Base-by-base conservation (phyloP, 208 protist species). In the Trypanosoma avium region DNA sequence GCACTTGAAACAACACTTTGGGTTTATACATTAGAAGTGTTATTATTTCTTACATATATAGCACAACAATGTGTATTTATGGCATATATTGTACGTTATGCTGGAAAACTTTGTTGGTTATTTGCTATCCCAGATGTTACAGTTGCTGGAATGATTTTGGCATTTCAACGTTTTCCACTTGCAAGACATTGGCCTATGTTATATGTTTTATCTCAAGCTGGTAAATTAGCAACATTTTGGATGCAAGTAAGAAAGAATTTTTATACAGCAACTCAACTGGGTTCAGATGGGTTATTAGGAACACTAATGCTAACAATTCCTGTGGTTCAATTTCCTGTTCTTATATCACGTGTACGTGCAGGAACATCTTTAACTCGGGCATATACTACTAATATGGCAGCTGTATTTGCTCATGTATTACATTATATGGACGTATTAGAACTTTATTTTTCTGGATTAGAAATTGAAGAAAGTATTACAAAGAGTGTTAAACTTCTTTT, bases 311-410 rank as follows among this genome's bases (percentile, higher is more conserved):
- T 71, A 7, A 61, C 54, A 8, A 56, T 71, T 9, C 42, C 43
- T 4, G 19, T 71, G n/a, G 38, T 64, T 4, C 65, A 71, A 35
- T 54, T 71, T 52, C 65, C 65, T 19, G 65, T 71, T 4, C 49
- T 71, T 17, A 43, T 61, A 12, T 61, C 65, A 21, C 40, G 65
- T 19, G 17, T 71, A 8, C 53, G 48, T 42, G 40, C 33, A 15
- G 65, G 65, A 19, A 50, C 49, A 40, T 42, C 49, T 9, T 38
- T 71, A 22, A 61, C 54, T 35, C 26, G 47, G 50, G 65, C 65
- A 15, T 71, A 71, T 29, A 71, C 65, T 4, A 59, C 50, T 26
- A 71, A 64, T 45, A 71, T 71, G 65, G 56, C 65, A 43, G 65
- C 65, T 24, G 43, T 56, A 2, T 71, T 71, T 48, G 54, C 65